A percentile compares a stretch with the other conserved stretches of the same genome.
These are phyloP conservation scores for Hypoxylon intermedium DNA, from an alignment of 495 filamentous ascomycete genomes.

Conservation along the genomic window DNA sequence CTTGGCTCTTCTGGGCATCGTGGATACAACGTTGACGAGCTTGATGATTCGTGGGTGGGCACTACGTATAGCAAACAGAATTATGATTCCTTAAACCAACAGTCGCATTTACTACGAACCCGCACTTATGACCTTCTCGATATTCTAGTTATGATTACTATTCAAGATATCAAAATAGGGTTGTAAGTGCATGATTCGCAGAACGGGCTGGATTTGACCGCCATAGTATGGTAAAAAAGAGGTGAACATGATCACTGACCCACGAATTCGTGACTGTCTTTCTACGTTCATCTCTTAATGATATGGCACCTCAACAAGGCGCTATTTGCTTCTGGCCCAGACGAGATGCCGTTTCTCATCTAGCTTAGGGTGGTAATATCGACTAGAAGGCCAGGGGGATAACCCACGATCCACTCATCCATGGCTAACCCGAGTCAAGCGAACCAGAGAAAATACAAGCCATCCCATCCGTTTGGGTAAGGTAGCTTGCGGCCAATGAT, in stretches of 20 bases:
- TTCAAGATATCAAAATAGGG: too few relatives aligned
- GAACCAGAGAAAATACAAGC: neutral
- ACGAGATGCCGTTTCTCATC: neutral
- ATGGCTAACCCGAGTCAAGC: neutral
- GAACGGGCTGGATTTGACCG: neutral
- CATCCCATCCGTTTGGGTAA: constrained; percentile 2
- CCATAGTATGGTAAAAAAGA: neutral
- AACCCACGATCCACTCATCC: constrained; percentile 1
- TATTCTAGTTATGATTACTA: too few relatives aligned
- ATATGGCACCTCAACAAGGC: neutral
- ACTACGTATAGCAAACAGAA: neutral
- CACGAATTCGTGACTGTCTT: neutral
- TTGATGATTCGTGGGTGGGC: neutral
- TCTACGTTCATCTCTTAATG: neutral
- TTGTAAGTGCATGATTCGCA: too few relatives aligned
- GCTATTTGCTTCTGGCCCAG: neutral
- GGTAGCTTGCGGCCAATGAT: neutral
- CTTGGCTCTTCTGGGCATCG: neutral
- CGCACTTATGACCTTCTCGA: too few relatives aligned
- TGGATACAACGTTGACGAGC: neutral
- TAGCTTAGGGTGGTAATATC: neutral
- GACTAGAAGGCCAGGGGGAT: neutral
- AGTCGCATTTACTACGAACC: neutral
- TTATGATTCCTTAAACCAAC: neutral
- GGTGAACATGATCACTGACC: neutral